Conservation (phyloP, 768 basidiomycete genomes). For the Kwoniella europaea region DNA sequence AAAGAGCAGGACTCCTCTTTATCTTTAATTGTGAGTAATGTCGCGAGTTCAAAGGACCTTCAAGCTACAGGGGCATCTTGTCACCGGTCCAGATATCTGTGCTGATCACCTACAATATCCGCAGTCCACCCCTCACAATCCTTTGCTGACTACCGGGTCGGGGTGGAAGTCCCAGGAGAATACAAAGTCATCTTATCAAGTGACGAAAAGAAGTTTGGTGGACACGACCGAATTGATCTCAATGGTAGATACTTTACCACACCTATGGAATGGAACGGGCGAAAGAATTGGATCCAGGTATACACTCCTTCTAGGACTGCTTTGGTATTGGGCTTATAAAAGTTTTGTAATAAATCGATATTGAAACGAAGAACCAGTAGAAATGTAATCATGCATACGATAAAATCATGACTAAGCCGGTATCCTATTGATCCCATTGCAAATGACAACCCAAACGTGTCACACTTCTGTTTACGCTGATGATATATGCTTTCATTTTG, state of each 20-base stretch:
- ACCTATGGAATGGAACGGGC: constrained; percentile 85
- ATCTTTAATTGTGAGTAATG: constrained; percentile 76
- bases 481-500: no score
- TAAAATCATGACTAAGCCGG: neutral
- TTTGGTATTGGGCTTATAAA: constrained; percentile 47
- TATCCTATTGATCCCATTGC: neutral
- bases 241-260: constrained; percentile 76
- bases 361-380: neutral
- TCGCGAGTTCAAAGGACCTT: neutral
- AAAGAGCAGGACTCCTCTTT: constrained; percentile 91
- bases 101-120: neutral
- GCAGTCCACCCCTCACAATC: constrained; percentile 80
- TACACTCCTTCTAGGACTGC: constrained; percentile 52
- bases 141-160: constrained; percentile 91
- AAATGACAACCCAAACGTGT: neutral
- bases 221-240: constrained; percentile 77
- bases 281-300: constrained; percentile 75
- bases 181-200: constrained; percentile 79
- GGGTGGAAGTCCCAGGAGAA: constrained; percentile 81
- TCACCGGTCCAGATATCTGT: neutral
- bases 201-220: constrained; percentile 87
- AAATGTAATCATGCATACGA: constrained; percentile 6
- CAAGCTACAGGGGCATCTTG: neutral
- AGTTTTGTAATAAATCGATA: neutral
- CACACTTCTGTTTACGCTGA: no score